Evolutionary conservation across 208 protist species (phyloP), one percentile per base, ranked within the genome.

Genomic region (Leishmania arabica): DNA sequence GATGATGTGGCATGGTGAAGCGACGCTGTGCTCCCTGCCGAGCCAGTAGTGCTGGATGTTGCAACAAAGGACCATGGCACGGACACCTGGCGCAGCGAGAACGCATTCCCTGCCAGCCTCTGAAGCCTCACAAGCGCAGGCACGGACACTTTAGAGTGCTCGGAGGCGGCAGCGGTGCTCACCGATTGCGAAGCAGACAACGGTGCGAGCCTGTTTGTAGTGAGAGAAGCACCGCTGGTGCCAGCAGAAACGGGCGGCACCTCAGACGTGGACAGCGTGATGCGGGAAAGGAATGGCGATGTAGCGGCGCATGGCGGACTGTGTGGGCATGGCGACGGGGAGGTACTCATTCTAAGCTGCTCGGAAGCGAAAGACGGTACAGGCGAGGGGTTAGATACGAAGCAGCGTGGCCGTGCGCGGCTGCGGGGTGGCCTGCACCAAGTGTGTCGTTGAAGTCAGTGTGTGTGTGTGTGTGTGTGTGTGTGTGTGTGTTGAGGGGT

Each of bases 91-190:
- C 56, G 80, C 56, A 84, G 73, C 19, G 80, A 69, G 31, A 84
- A 84, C 31, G 40, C 74, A 49, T 84, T 84, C n/a, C 80, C 80
- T 7, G 53, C 74, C 7, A 79, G 54, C 11, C 75, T 65, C 56
- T 84, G 80, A 27, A 84, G 80, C 15, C 54, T 75, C 19, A 76
- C 37, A 24, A 84, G 80, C 21, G 80, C 74, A 13, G 75, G 65
- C 51, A 84, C 56, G 0, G 80, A 51, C 19, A 34, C 13, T 17
- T 11, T 65, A 49, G 19, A 45, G 8, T 17, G 34, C 64, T 79
- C 70, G 45, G 24, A n/a, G 8, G 70, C 13, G 45, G 70, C 70
- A 47, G 17, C 47, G 70, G 3, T 8, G 17, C 42, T 19, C 45
- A 27, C 11, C 70, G n/a, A 58, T 27, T 54, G 7, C n/a, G 17